phyloP scores from a whole-genome alignment of 495 filamentous ascomycete species.

The Podospora didyma region DNA sequence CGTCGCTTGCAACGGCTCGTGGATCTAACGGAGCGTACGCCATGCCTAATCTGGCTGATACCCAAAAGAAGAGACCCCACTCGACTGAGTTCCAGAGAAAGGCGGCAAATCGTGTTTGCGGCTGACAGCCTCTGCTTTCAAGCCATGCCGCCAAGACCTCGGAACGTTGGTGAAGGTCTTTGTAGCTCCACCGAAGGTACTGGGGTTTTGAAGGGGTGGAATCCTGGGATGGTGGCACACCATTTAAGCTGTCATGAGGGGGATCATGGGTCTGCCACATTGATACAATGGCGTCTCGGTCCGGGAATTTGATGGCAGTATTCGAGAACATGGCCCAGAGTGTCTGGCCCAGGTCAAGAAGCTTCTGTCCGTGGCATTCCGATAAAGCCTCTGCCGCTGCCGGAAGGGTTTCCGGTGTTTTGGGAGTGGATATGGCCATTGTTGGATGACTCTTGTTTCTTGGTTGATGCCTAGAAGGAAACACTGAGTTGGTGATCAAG shows the following conservation, averaged over 20 bases:
- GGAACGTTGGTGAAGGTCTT: conserved; percentile 3
- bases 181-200: conserved; percentile 13
- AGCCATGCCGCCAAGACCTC: conserved; percentile 8
- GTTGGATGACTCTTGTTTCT: no score
- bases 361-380: conserved; percentile 11
- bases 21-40: no score
- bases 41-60: no score
- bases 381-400: not conserved
- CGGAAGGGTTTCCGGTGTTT: no score
- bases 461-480: no score
- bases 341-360: conserved; percentile 5
- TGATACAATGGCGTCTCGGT: conserved; percentile 17
- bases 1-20: no score
- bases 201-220: not conserved
- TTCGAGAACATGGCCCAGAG: conserved; percentile 14
- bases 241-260: not conserved
- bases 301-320: conserved; percentile 4
- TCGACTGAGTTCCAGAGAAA: conserved; percentile 32
- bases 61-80: no score
- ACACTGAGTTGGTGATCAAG: no score
- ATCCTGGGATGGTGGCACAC: no score
- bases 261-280: conserved; percentile 12
- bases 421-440: no score
- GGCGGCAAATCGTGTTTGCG: conserved; percentile 13
- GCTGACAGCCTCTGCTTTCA: conserved; percentile 1